phyloP scores from a whole-genome alignment of 179 eudicot species.

The Sideroxylon spinosum region DNA sequence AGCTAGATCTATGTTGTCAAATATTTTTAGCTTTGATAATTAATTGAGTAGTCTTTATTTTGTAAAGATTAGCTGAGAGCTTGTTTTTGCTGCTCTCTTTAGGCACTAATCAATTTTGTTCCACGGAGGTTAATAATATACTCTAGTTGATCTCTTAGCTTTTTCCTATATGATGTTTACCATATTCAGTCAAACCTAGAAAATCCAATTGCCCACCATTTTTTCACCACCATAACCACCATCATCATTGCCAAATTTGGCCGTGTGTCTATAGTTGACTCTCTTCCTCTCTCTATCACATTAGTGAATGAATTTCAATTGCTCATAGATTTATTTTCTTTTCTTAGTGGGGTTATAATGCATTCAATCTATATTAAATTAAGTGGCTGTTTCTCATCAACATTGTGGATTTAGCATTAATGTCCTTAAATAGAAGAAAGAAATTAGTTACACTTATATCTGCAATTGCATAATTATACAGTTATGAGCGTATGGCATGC shows the following conservation, averaged over 20 bases:
- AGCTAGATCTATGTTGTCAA: too few relatives aligned
- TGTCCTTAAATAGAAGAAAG: neutral
- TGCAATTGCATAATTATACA: neutral
- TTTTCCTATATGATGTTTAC: neutral
- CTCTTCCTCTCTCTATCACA: neutral
- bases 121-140: neutral
- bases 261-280: neutral
- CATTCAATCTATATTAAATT: neutral
- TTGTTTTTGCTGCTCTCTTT: too few relatives aligned
- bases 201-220: neutral
- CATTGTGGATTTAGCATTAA: neutral
- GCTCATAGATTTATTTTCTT: neutral
- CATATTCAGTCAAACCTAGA: neutral
- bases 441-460: neutral
- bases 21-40: too few relatives aligned
- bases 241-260: neutral
- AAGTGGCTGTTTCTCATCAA: neutral
- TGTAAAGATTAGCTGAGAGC: too few relatives aligned
- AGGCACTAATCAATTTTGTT: neutral
- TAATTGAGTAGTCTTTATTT: too few relatives aligned
- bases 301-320: neutral
- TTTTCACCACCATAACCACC: neutral
- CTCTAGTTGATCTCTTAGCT: neutral
- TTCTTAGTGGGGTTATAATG: neutral
- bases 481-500: too few relatives aligned